phyloP scores from a whole-genome alignment of 169 alveolate genomes.

The Eimeria acervulina region DNA sequence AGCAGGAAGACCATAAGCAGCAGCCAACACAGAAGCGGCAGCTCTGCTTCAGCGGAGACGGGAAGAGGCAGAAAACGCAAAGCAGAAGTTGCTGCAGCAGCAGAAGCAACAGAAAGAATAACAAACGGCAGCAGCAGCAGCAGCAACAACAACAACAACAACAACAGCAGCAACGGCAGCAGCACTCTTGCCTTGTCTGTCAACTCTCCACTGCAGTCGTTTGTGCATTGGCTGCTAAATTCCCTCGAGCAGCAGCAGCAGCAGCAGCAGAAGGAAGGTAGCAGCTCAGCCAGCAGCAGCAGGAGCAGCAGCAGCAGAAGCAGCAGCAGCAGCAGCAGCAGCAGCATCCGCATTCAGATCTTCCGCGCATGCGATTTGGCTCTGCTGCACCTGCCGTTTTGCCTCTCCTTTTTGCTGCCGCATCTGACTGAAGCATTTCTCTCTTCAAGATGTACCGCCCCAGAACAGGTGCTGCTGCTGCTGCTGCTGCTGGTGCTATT shows the following conservation, averaged over 20 bases:
- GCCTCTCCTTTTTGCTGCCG: conserved; percentile 77
- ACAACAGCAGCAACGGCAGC: background rate
- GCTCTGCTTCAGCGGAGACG: background rate
- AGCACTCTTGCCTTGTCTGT: background rate
- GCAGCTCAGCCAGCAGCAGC: conserved; percentile 27
- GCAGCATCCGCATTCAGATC: conserved; percentile 50
- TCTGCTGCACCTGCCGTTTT: conserved; percentile 71
- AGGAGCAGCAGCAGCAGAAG: conserved; percentile 32
- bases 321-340: conserved; percentile 68
- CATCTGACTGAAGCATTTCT: conserved; percentile 65
- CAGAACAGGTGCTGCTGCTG: conserved; percentile 59
- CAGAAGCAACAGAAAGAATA: conserved; percentile 12
- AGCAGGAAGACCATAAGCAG: conserved; percentile 12
- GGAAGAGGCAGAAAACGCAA: background rate
- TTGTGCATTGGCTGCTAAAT: conserved; percentile 8
- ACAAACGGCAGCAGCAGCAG: background rate
- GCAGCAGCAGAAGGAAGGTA: conserved; percentile 19
- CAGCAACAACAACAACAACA: background rate
- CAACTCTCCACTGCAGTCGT: background rate
- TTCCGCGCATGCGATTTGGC: conserved; percentile 82
- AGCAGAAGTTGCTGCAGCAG: conserved; percentile 1
- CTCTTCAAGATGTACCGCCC: conserved; percentile 3
- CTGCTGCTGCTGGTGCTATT: conserved; percentile 17
- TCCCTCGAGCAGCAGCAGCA: conserved; percentile 62
- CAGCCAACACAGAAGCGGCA: conserved; percentile 30